These are phyloP conservation scores for Austroboletus rostrupii DNA, from an alignment of 1,284 basidiomycete species.

Conservation along the genomic window DNA sequence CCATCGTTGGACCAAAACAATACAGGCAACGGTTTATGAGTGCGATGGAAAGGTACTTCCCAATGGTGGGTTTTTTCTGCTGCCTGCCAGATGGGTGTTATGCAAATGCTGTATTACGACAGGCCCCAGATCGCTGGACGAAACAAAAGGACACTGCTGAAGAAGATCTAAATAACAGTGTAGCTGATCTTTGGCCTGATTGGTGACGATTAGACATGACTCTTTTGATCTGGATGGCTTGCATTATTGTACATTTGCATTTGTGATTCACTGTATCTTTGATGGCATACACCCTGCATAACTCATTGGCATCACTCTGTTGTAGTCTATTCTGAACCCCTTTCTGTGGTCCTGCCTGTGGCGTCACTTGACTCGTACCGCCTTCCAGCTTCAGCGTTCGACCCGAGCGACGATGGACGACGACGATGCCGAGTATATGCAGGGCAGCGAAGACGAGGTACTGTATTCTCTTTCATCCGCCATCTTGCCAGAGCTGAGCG, in stretches of 20 bases:
- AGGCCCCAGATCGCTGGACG: slow-evolving; percentile 87
- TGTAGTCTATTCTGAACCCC: slow-evolving; percentile 12
- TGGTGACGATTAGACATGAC: slow-evolving; percentile 34
- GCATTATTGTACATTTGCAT: slow-evolving; percentile 3
- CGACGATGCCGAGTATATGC: slow-evolving; percentile 87
- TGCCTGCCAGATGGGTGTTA: background rate
- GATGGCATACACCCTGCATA: slow-evolving; percentile 20
- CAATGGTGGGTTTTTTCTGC: slow-evolving; percentile 50
- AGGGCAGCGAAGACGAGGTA: slow-evolving; percentile 80
- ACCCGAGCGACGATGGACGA: slow-evolving; percentile 69
- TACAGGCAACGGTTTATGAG: slow-evolving; percentile 86
- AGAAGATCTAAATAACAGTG: slow-evolving; percentile 55
- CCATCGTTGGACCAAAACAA: slow-evolving; percentile 84
- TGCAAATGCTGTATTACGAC: background rate
- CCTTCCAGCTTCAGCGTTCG: background rate
- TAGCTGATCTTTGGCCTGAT: slow-evolving; percentile 50
- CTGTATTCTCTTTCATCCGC: slow-evolving; percentile 12
- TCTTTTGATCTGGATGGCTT: background rate
- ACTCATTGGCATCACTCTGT: slow-evolving; percentile 14
- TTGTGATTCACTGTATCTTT: slow-evolving; percentile 13
- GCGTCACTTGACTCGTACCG: slow-evolving; percentile 3
- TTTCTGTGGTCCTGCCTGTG: background rate
- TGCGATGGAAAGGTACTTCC: slow-evolving; percentile 92
- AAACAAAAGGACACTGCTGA: slow-evolving; percentile 74
- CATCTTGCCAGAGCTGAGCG: slow-evolving; percentile 3